Base-by-base conservation (phyloP, 1,139 yeast species). In the Magnusiomyces paraingens region DNA sequence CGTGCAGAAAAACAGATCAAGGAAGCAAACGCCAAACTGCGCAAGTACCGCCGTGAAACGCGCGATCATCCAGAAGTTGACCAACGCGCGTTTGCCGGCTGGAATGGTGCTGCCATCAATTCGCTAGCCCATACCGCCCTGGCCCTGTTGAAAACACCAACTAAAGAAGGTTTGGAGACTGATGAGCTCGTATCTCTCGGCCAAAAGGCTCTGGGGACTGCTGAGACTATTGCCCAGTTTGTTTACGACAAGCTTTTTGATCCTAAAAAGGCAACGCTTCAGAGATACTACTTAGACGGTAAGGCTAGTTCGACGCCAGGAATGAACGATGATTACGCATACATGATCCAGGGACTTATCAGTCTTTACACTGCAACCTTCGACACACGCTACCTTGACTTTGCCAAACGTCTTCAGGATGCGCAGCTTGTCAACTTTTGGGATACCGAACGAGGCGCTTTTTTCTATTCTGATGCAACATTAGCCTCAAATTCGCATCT, bases 261-360 rank as follows among this genome's bases (percentile, higher is more conserved):
- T 46, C 49, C 53, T 3, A 49, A 58, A 18, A 56, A 58, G 26
- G 26, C 22, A 15, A 55, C 59, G 1, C 52, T 63, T 50, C 52
- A 54, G 14, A 60, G 71, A 32, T 53, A 63, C 26, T 56, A 57
- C 38, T 12, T n/a, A n/a, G 17, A 43, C 18, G 50, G 52, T 14
- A n/a, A 46, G 47, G 17, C 53, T 20, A 52, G 52, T 39, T n/a
- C 35, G 8, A 58, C 62, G 2, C 60, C 58, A 3, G 72, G 70
- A 6, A 64, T 70, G 60, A 61, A 62, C 51, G 74, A 71, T 49
- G 76, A 72, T 58, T 72, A 71, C 58, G 69, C 73, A 4, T 69
- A 61, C 55, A 51, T 68, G 47, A 65, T 72, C 15, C 54, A 62
- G 3, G 76, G 75, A 1, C 60, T 72, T 44, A 57, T 72, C 14